A percentile compares a stretch with the other conserved stretches of the same genome.
These are phyloP conservation scores for Polyporus tsugae DNA, from an alignment of 1,284 basidiomycete species.

Conservation along the genomic window DNA sequence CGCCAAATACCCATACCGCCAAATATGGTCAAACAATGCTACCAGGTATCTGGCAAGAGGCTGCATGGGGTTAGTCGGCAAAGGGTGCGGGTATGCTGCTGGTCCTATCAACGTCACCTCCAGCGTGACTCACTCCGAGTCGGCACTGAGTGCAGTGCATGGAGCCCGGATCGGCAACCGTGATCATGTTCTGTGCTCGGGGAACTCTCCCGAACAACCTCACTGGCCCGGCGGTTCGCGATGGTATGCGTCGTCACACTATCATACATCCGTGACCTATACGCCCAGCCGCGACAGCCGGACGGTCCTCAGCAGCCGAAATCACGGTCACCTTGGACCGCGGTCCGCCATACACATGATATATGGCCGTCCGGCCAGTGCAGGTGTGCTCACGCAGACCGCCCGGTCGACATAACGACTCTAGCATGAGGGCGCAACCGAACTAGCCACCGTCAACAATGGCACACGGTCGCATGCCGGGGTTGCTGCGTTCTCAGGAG, in stretches of 20 bases:
- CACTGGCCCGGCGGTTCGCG: not conserved
- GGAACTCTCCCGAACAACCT: not conserved
- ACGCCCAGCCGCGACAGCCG: not conserved
- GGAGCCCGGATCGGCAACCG: not conserved
- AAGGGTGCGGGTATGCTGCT: not conserved
- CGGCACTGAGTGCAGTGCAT: too few relatives aligned
- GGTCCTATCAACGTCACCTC: not conserved
- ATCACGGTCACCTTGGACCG: not conserved
- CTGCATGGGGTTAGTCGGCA: not conserved
- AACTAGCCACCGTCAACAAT: not conserved
- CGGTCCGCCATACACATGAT: not conserved
- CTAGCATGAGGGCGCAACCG: not conserved
- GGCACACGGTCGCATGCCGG: not conserved
- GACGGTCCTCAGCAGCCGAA: not conserved
- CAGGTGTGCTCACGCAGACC: not conserved
- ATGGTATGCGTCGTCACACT: not conserved
- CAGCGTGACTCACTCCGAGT: not conserved
- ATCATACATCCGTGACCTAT: not conserved
- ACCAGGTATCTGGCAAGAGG: not conserved
- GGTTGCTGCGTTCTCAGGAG: not conserved
- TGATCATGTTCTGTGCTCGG: not conserved
- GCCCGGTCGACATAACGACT: not conserved
- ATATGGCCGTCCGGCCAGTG: not conserved
- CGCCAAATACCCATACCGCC: constrained; percentile 6
- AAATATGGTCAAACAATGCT: constrained; percentile 15